Evolutionary conservation across 1,284 basidiomycete species (phyloP).

Genomic region (Marasmius sp.): DNA sequence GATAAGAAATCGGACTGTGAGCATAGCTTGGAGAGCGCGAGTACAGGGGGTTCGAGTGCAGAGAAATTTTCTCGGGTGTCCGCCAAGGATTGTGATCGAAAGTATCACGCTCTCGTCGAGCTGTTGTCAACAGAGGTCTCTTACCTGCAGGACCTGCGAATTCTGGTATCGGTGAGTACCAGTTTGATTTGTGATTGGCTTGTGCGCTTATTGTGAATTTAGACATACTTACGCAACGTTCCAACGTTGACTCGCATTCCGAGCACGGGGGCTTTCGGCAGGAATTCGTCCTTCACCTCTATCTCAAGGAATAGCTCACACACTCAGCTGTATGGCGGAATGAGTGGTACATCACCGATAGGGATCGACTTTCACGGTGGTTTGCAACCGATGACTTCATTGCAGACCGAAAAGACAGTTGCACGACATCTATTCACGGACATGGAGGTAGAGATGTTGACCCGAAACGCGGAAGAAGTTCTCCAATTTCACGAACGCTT

Average conservation of each 20-base stretch:
- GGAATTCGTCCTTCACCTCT: constrained; percentile 44
- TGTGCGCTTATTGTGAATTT: constrained; percentile 3
- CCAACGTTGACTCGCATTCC: constrained; percentile 35
- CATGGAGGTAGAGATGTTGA: constrained; percentile 55
- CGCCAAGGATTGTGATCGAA: constrained; percentile 45
- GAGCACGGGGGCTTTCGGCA: constrained; percentile 36
- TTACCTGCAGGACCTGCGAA: constrained; percentile 77
- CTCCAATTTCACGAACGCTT: constrained; percentile 75
- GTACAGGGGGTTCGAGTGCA: constrained; percentile 19
- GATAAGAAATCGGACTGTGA: constrained; percentile 9
- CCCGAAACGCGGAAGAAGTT: constrained; percentile 75
- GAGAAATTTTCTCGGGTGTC: constrained; percentile 25
- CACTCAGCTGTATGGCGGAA: constrained; percentile 23
- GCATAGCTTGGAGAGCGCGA: constrained; percentile 20
- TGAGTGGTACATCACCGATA: not conserved
- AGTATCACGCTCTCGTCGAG: constrained; percentile 74
- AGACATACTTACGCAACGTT: constrained; percentile 39
- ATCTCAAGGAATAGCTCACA: constrained; percentile 39
- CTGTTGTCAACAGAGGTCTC: constrained; percentile 81
- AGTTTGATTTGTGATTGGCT: not conserved
- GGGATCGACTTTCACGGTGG: constrained; percentile 19
- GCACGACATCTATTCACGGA: constrained; percentile 52
- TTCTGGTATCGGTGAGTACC: constrained; percentile 66
- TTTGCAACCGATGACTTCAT: constrained; percentile 22
- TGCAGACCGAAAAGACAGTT: constrained; percentile 30